phyloP scores from a whole-genome alignment of 2,329 filamentous ascomycete species.

The Fusarium xyrophilum region DNA sequence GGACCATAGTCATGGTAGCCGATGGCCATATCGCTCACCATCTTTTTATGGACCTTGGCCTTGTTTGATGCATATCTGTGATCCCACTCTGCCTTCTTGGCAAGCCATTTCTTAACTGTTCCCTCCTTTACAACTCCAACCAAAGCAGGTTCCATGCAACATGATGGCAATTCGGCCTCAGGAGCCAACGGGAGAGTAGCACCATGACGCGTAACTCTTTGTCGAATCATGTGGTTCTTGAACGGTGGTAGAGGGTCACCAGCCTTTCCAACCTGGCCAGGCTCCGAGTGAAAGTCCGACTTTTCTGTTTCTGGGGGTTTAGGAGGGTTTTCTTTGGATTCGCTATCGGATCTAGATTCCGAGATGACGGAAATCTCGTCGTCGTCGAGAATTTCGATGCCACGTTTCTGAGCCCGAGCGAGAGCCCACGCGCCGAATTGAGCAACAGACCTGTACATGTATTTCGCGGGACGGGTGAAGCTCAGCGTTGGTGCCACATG shows the following conservation, averaged over 20 bases:
- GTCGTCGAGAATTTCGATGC: slow-evolving; percentile 83
- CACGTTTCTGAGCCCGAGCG: slow-evolving; percentile 78
- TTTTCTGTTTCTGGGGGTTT: slow-evolving; percentile 32
- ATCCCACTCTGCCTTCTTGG: slow-evolving; percentile 76
- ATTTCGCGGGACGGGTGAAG: slow-evolving; percentile 94
- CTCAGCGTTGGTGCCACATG: slow-evolving; percentile 93
- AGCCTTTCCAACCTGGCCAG: slow-evolving; percentile 74
- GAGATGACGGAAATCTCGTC: slow-evolving; percentile 79
- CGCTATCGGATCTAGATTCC: slow-evolving; percentile 54
- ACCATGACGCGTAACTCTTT: slow-evolving; percentile 82
- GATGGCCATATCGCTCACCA: slow-evolving; percentile 73
- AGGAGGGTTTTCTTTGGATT: slow-evolving; percentile 28
- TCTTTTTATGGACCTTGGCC: slow-evolving; percentile 73
- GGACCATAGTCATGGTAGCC: slow-evolving; percentile 74
- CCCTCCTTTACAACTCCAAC: slow-evolving; percentile 82
- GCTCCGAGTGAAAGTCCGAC: slow-evolving; percentile 28
- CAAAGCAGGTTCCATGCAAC: slow-evolving; percentile 64
- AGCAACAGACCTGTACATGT: slow-evolving; percentile 91
- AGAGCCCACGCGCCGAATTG: slow-evolving; percentile 94
- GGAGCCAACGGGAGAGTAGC: slow-evolving; percentile 72
- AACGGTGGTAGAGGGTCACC: slow-evolving; percentile 85
- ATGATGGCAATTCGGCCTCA: slow-evolving; percentile 70
- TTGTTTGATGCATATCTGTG: slow-evolving; percentile 72
- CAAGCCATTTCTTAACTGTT: slow-evolving; percentile 84
- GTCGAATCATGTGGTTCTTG: slow-evolving; percentile 87